These are phyloP conservation scores for Vigna unguiculata DNA, from an alignment of 306 rosid genomes.

Conservation along the genomic window DNA sequence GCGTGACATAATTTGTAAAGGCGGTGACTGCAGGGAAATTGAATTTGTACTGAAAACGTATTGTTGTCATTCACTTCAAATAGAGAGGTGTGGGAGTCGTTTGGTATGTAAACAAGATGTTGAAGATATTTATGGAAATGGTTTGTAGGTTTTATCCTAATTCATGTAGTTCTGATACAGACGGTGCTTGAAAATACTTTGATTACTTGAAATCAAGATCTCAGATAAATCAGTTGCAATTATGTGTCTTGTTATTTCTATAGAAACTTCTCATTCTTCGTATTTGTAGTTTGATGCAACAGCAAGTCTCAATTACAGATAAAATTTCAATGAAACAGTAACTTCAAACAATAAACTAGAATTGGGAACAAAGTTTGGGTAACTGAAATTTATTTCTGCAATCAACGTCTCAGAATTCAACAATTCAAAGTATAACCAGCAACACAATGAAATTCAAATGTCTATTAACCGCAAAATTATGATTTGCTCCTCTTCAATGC, in stretches of 20 bases:
- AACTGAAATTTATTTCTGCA: no score
- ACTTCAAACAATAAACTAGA: no score
- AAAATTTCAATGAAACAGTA: no score
- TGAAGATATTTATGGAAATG: conserved; percentile 22
- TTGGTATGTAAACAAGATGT: conserved; percentile 50
- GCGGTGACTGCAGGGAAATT: conserved; percentile 31
- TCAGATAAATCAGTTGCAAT: not conserved
- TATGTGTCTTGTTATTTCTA: not conserved
- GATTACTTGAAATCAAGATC: not conserved
- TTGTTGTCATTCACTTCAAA: not conserved
- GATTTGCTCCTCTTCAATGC: no score
- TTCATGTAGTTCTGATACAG: not conserved
- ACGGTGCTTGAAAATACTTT: not conserved
- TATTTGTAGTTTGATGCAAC: not conserved
- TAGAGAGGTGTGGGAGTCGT: conserved; percentile 40
- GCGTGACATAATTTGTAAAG: conserved; percentile 23
- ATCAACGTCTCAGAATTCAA: no score
- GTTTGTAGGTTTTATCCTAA: conserved; percentile 4
- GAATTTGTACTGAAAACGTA: conserved; percentile 43
- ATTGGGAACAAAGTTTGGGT: no score
- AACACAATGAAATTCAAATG: no score
- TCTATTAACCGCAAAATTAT: no score
- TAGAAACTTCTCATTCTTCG: not conserved
- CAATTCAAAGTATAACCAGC: no score
- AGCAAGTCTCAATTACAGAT: no score